Evolutionary conservation across 306 rosid genomes (phyloP).

Genomic region (Corylus americana): DNA sequence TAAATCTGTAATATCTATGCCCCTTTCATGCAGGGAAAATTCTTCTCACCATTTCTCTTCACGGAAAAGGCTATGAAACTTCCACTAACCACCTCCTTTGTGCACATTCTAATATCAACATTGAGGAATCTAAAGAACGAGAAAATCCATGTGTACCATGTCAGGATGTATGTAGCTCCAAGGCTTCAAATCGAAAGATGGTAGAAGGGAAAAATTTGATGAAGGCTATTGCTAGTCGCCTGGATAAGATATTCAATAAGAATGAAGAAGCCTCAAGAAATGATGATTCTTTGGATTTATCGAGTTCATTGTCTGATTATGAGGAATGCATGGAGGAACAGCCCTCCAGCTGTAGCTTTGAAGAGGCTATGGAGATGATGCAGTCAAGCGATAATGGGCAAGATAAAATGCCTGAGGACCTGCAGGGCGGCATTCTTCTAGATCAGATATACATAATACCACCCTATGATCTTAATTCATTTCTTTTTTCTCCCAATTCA

Average conservation of each 20-base stretch:
- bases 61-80: conserved; percentile 41
- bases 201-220: conserved; percentile 52
- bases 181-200: conserved; percentile 36
- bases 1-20: conserved; percentile 11
- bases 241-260: conserved; percentile 63
- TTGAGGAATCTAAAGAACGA: conserved; percentile 38
- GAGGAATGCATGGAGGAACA: conserved; percentile 50
- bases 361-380: conserved; percentile 64
- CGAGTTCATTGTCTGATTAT: conserved; percentile 49
- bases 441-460: conserved; percentile 60
- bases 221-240: conserved; percentile 45
- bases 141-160: conserved; percentile 30
- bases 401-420: conserved; percentile 61
- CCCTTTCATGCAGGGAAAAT: conserved; percentile 63
- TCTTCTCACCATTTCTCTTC: conserved; percentile 69
- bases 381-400: conserved; percentile 39
- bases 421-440: conserved; percentile 67
- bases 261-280: conserved; percentile 50
- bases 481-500: conserved; percentile 69
- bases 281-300: conserved; percentile 47
- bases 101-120: conserved; percentile 29
- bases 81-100: conserved; percentile 23
- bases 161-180: conserved; percentile 17
- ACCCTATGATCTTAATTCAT: conserved; percentile 47
- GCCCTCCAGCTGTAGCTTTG: conserved; percentile 51